Evolutionary conservation across 2,329 filamentous ascomycete genomes (phyloP).

Genomic region (Botrytis fragariae): DNA sequence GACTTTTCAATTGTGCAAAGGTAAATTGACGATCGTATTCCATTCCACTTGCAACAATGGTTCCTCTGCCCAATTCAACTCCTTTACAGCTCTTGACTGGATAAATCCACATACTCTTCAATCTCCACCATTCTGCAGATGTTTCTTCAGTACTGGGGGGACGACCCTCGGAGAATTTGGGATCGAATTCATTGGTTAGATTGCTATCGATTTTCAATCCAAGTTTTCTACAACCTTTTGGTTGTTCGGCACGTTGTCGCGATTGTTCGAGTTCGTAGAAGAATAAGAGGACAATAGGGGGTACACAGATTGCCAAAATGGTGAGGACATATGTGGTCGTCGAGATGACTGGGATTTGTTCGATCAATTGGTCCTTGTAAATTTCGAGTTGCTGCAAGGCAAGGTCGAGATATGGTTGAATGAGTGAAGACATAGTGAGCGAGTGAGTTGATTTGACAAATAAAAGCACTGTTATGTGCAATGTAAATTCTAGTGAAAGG

Average conservation of each 20-base stretch:
- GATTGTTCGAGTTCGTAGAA: conserved; percentile 38
- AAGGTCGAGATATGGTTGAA: conserved; percentile 33
- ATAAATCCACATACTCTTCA: conserved; percentile 75
- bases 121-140: conserved; percentile 43
- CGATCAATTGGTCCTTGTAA: conserved; percentile 34
- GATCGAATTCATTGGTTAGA: conserved; percentile 54
- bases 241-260: conserved; percentile 38
- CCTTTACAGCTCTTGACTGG: conserved; percentile 80
- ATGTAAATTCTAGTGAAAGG: conserved; percentile 28
- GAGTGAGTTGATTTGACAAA: conserved; percentile 7
- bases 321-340: conserved; percentile 36
- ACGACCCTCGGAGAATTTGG: conserved; percentile 45
- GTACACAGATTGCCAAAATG: conserved; percentile 36
- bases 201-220: conserved; percentile 51
- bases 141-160: conserved; percentile 39
- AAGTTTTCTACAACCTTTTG: conserved; percentile 51
- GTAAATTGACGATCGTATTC: conserved; percentile 80
- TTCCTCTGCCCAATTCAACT: conserved; percentile 66
- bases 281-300: conserved; percentile 36
- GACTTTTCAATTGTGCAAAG: conserved; percentile 66
- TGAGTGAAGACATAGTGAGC: conserved; percentile 30
- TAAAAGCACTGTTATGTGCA: conserved; percentile 32
- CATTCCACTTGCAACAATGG: conserved; percentile 66
- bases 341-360: conserved; percentile 34
- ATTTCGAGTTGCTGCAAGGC: conserved; percentile 32